Percentiles rank a stretch among this genome's conserved stretches.
phyloP scores from a whole-genome alignment of 345 rosid species.

The Excoecaria cochinchinensis region DNA sequence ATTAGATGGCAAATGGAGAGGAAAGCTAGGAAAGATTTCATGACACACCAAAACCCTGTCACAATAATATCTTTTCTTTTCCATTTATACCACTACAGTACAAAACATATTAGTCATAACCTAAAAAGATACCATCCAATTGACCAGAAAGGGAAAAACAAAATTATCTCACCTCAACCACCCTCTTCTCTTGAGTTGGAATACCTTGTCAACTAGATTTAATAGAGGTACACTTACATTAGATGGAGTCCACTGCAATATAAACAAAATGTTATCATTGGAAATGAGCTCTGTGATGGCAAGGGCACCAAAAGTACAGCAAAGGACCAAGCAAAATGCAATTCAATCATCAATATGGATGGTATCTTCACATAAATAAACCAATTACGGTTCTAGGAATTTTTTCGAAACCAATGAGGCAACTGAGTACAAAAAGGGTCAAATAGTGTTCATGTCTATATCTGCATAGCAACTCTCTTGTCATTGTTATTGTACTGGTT shows the following conservation, averaged over 20 bases:
- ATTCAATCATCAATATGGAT: neutral
- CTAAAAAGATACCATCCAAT: neutral
- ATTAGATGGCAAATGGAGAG: neutral
- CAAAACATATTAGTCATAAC: neutral
- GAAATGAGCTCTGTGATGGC: neutral
- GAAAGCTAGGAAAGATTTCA: neutral
- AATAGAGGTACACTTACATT: constrained; percentile 89
- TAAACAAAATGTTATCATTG: neutral
- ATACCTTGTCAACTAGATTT: constrained; percentile 94
- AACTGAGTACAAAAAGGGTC: neutral
- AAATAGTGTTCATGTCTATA: neutral
- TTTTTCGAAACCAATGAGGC: neutral
- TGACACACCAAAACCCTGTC: neutral
- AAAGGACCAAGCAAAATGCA: neutral
- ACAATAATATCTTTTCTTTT: neutral
- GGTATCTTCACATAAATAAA: neutral
- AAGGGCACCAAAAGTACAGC: neutral
- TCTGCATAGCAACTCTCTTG: neutral
- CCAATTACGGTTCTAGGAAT: neutral
- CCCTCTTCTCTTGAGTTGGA: constrained; percentile 96
- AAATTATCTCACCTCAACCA: constrained; percentile 76
- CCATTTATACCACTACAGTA: neutral
- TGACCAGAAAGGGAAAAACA: neutral
- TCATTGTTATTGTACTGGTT: neutral
- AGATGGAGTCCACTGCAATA: constrained; percentile 87